Evolutionary conservation across 2,329 filamentous ascomycete genomes (phyloP), one percentile per base, ranked within the genome.

Genomic region (Kalaharituber pfeilii): DNA sequence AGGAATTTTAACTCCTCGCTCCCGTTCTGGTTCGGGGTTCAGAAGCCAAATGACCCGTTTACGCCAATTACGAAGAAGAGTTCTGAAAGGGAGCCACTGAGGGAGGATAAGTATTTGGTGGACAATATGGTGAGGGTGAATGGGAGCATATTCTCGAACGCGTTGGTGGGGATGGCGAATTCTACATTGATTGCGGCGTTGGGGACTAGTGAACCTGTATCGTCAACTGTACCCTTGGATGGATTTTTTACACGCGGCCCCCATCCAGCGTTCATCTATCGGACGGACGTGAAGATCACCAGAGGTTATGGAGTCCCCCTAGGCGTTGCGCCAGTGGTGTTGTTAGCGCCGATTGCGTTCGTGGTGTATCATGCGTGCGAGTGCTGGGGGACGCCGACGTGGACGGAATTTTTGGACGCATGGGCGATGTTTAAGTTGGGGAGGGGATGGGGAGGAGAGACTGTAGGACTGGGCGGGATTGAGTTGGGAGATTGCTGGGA

Each of bases 391-490:
- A 53, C 53, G 7, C 51, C 56, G 13, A 58, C 56, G 18, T 58
- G 56, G 56, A 58, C 56, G 9, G 56, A 56, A 29, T 57, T 57
- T 42, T 30, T 58, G 6, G 56, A 58, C 39, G 47, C 54, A 6
- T 58, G 56, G 44, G 56, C 56, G 2, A 58, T 58, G 56, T 58
- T 58, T 15, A 47, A 55, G 22, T 42, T 58, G 4, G 56, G 56
- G 3, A 24, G 56, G 3, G 52, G 39, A 5, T 58, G 54, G 54
- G 52, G 56, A 53, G 18, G 8, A 20, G 54, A 58, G 33, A 54
- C 56, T 26, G 52, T 53, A 9, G 54, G 51, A 2, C 49, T 51
- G 26, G 56, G 56, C 9, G 54, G 49, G 25, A 15, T 44, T 1
- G 5, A 26, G 39, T 56, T 58, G 25, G 51, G 27, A 13, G 49